Conservation (phyloP, 1,139 yeast species). For the Yamadazyma diospyri region DNA sequence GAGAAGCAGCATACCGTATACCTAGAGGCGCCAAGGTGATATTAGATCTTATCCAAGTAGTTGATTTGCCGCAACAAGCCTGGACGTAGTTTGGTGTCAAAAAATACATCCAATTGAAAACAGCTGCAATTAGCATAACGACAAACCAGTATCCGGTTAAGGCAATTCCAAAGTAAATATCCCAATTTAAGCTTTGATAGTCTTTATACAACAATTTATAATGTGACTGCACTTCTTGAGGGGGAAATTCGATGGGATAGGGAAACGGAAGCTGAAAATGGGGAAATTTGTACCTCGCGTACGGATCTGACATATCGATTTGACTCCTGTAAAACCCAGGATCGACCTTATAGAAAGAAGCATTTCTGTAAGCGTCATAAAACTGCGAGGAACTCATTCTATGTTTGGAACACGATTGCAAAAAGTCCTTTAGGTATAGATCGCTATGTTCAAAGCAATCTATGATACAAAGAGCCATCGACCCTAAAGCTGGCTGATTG, state of each 20-base stretch:
- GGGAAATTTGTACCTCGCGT: slow-evolving; percentile 2
- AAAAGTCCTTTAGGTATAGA: slow-evolving; percentile 18
- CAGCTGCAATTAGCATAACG: slow-evolving; percentile 18
- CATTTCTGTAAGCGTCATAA: slow-evolving; percentile 23
- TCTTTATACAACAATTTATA: slow-evolving; percentile 4
- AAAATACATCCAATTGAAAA: slow-evolving; percentile 19
- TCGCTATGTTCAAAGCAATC: slow-evolving; percentile 11
- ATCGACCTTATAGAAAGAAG: slow-evolving; percentile 21
- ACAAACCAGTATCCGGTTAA: slow-evolving; percentile 20
- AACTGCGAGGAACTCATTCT: slow-evolving; percentile 20
- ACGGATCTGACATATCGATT: slow-evolving; percentile 1
- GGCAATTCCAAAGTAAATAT: slow-evolving; percentile 21
- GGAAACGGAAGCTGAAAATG: slow-evolving; percentile 15
- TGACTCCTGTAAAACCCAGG: slow-evolving; percentile 9
- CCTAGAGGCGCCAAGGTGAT: slow-evolving; percentile 19
- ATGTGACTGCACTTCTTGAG: slow-evolving; percentile 11
- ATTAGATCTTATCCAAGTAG: slow-evolving; percentile 11
- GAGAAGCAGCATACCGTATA: slow-evolving; percentile 14
- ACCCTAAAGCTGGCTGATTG: slow-evolving; percentile 33
- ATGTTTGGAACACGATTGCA: slow-evolving; percentile 19
- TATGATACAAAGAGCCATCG: slow-evolving; percentile 31
- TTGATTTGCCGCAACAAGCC: slow-evolving; percentile 7
- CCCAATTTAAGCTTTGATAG: slow-evolving; percentile 27
- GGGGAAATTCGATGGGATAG: slow-evolving; percentile 19
- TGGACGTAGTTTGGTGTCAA: slow-evolving; percentile 15